Evolutionary conservation across 495 filamentous ascomycete genomes (phyloP).

Genomic region (Parmelia sp.): DNA sequence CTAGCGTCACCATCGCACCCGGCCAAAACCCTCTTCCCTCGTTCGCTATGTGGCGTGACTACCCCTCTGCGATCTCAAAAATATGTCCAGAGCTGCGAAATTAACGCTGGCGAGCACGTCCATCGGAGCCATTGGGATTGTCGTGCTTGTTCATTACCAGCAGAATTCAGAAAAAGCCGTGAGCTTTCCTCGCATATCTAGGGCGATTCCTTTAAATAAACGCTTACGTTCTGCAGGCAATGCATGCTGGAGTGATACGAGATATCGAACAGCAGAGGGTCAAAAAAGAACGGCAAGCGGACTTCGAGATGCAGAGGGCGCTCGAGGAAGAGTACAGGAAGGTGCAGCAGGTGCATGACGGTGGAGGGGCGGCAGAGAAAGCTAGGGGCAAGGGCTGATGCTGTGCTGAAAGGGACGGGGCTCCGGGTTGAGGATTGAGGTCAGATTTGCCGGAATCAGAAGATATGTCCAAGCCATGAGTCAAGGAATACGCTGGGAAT

Average conservation of each 20-base stretch:
- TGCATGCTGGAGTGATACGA: slow-evolving; percentile 91
- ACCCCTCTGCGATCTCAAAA: neutral
- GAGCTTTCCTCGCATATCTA: slow-evolving; percentile 26
- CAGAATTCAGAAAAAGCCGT: slow-evolving; percentile 86
- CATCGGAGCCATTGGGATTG: slow-evolving; percentile 65
- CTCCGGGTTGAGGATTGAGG: neutral
- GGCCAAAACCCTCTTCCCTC: neutral
- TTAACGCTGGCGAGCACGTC: slow-evolving; percentile 73
- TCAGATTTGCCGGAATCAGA: neutral
- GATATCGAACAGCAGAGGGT: slow-evolving; percentile 91
- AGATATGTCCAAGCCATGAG: neutral
- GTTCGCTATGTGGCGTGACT: too few relatives aligned
- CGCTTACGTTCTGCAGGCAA: slow-evolving; percentile 53
- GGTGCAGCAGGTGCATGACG: slow-evolving; percentile 59
- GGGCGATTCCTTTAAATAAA: neutral
- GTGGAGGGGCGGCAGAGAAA: slow-evolving; percentile 13
- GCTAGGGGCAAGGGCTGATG: slow-evolving; percentile 8
- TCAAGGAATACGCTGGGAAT: neutral
- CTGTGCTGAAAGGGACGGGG: neutral
- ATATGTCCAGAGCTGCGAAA: slow-evolving; percentile 89
- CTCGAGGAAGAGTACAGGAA: slow-evolving; percentile 88
- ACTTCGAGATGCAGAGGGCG: slow-evolving; percentile 84
- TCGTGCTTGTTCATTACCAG: slow-evolving; percentile 81
- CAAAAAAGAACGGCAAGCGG: slow-evolving; percentile 79
- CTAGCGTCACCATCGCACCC: neutral